phyloP scores from a whole-genome alignment of 2,329 filamentous ascomycete species.

The Ophiosphaerella herpotricha region DNA sequence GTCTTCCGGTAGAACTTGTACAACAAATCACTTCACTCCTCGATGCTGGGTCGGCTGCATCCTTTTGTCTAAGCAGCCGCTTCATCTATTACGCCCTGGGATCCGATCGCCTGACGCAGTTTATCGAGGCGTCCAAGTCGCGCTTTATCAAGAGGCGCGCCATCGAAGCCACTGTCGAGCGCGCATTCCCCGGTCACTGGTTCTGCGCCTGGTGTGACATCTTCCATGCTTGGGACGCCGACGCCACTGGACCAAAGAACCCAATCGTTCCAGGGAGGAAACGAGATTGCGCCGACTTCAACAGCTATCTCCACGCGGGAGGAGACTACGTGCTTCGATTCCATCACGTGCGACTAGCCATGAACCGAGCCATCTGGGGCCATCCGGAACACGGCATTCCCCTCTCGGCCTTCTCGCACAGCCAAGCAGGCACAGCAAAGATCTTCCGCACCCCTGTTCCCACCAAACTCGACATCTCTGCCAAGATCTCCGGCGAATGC shows the following conservation, averaged over 20 bases:
- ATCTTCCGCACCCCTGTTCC: conserved; percentile 20
- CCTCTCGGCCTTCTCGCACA: conserved; percentile 18
- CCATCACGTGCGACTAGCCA: conserved; percentile 36
- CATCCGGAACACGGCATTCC: conserved; percentile 28
- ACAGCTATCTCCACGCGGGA: conserved; percentile 28
- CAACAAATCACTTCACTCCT: conserved; percentile 37
- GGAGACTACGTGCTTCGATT: conserved; percentile 27
- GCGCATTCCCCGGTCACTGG: conserved; percentile 39
- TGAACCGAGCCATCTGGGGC: conserved; percentile 25
- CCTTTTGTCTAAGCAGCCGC: conserved; percentile 32
- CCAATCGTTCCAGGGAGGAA: conserved; percentile 2
- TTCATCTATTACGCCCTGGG: conserved; percentile 38
- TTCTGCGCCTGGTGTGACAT: conserved; percentile 43
- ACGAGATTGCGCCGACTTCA: conserved; percentile 28
- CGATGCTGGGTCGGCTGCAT: conserved; percentile 23
- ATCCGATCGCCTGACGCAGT: conserved; percentile 18
- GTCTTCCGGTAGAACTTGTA: conserved; percentile 36
- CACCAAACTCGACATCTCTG: conserved; percentile 12
- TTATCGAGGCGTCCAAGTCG: conserved; percentile 16
- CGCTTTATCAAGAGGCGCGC: conserved; percentile 27
- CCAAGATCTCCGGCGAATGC: conserved; percentile 15
- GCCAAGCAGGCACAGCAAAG: conserved; percentile 8
- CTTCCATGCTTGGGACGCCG: conserved; percentile 30
- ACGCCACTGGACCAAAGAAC: conserved; percentile 14
- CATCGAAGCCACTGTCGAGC: conserved; percentile 35